Evolutionary conservation across 2,329 filamentous ascomycete species (phyloP), one percentile per base, ranked within the genome.

Genomic region (Oidium heveae): DNA sequence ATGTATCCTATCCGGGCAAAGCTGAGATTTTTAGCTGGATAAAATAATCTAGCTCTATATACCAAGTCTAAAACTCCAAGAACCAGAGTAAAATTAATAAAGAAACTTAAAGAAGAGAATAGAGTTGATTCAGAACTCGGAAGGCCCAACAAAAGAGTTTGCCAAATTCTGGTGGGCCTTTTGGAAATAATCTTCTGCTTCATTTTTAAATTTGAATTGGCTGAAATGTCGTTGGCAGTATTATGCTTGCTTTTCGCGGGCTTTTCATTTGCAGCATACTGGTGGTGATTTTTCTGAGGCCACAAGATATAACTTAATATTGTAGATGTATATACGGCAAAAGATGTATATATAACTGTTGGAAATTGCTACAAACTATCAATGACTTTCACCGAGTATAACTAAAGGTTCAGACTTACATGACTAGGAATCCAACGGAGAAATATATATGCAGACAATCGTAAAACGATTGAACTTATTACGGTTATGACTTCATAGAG

Each of bases 1-100:
- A 96, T 82, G 65, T 89, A 89, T 28, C 91, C 91, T 16, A 94
- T 71, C 9, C 91, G 77, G 43, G 85, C 84, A 65, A 98, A 94
- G 0, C 87, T 85, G 12, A 94, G 70, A 59, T 93, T 80, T 32
- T 84, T 70, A 28, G 73, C 79, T 4, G 82, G 79, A 65, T 94
- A 74, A 36, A 82, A 74, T 56, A 81, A 66, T 12, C 78, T 77
- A 1, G 83, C 82, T 20, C 84, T 77, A 63, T 84, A 87, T 15
- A 94, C 72, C 41, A 88, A 76, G 66, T 98, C 91, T 28, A 81
- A 73, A 0, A 81, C 76, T 67, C 89, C 76, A 9, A 76, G 70
- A 6, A 86, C 73, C 43, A 91, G 70, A 2, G 74, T 68, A 18
- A 79, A 63, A 65, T 96, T 96, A 65, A 91, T 74, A 32, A 80